Percentiles rank a stretch among this genome's conserved stretches.
Evolutionary conservation across 495 filamentous ascomycete genomes (phyloP).

Genomic region (Hypoxylon rickii): DNA sequence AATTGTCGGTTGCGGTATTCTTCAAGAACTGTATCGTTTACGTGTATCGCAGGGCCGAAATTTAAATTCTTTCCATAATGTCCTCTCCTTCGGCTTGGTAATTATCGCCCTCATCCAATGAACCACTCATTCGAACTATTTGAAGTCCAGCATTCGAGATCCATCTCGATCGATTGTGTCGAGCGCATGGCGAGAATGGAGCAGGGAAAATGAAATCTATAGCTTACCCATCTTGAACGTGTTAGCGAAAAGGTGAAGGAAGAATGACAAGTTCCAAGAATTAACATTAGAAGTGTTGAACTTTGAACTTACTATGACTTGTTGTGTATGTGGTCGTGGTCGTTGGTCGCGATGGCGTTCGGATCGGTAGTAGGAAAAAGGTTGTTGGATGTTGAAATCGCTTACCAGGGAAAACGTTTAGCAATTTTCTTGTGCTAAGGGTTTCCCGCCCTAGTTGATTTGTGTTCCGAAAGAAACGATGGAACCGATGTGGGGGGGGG

Average conservation of each 20-base stretch:
- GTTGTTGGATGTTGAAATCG: constrained; percentile 33
- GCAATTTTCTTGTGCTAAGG: constrained; percentile 40
- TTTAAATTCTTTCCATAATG: no score
- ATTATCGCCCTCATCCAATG: no score
- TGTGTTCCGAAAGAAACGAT: no score
- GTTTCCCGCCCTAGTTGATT: constrained; percentile 41
- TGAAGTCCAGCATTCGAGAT: no score
- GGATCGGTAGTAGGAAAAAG: constrained; percentile 28
- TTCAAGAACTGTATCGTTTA: no score
- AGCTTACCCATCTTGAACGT: constrained; percentile 56
- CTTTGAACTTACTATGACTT: constrained; percentile 54
- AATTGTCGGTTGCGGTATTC: neutral
- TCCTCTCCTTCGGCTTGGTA: neutral
- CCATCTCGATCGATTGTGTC: neutral
- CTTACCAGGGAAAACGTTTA: constrained; percentile 35
- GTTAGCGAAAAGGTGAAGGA: constrained; percentile 31
- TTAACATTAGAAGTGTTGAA: no score
- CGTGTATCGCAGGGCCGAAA: no score
- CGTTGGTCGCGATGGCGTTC: constrained; percentile 31
- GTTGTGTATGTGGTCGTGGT: constrained; percentile 32
- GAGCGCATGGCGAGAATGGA: neutral
- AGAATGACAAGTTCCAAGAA: no score
- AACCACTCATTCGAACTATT: no score
- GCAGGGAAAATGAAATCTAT: constrained; percentile 22
- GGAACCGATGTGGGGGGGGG: neutral